Conservation (phyloP, 768 basidiomycete species). For the Amylocystis lapponica region DNA sequence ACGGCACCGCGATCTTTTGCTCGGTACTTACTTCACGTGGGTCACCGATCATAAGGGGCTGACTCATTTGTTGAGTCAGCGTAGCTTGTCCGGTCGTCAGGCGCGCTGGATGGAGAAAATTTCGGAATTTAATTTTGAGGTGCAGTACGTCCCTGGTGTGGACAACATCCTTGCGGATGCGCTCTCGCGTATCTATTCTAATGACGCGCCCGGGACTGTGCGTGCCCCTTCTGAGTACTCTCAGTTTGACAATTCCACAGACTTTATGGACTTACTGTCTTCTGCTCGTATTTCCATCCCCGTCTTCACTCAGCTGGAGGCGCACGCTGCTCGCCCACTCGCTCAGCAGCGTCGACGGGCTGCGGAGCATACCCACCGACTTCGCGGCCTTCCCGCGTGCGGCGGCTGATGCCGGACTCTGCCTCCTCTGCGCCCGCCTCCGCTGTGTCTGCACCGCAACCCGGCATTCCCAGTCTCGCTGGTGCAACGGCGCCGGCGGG, state of each 20-base stretch:
- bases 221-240: conserved; percentile 18
- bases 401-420: not conserved
- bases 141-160: conserved; percentile 25
- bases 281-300: conserved; percentile 8
- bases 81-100: conserved; percentile 21
- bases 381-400: not conserved
- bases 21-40: conserved; percentile 17
- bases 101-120: conserved; percentile 23
- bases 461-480: not conserved
- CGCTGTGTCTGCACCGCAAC: not conserved
- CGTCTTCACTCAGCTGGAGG: conserved; percentile 9
- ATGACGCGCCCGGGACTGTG: conserved; percentile 17
- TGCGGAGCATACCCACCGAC: too few species aligned
- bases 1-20: conserved; percentile 22
- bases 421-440: not conserved
- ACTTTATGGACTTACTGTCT: not conserved
- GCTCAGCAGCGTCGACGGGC: conserved; percentile 18
- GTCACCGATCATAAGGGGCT: conserved; percentile 26
- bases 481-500: not conserved
- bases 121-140: conserved; percentile 24
- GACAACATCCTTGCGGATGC: conserved; percentile 24
- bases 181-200: conserved; percentile 16
- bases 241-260: conserved; percentile 8
- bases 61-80: conserved; percentile 16
- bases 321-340: not conserved